These are phyloP conservation scores for Entomortierella lignicola DNA, from an alignment of 192 early-diverging fungal genomes.

Conservation along the genomic window DNA sequence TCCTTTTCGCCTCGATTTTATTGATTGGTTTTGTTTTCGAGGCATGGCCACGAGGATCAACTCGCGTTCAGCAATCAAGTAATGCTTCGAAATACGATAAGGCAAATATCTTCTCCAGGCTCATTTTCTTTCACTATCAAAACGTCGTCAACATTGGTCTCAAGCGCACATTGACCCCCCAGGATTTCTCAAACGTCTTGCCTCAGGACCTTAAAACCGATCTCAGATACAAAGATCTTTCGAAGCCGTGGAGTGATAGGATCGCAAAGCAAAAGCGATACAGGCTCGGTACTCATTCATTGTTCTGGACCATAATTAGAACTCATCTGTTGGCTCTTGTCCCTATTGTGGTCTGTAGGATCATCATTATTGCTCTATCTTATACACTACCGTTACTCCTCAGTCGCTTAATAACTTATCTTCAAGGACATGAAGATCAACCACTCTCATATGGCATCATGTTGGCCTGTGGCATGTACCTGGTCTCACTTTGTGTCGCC, in stretches of 20 bases:
- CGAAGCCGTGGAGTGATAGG: not conserved
- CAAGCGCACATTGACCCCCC: slow-evolving; percentile 2
- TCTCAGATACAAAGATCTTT: not conserved
- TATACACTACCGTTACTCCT: slow-evolving; percentile 20
- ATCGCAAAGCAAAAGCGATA: not conserved
- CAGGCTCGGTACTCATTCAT: not conserved
- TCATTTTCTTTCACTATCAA: slow-evolving; percentile 27
- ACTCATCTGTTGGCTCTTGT: not conserved
- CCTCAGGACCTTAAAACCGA: slow-evolving; percentile 13
- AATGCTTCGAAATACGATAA: slow-evolving; percentile 12
- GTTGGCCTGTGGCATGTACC: slow-evolving; percentile 56
- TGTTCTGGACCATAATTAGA: slow-evolving; percentile 22
- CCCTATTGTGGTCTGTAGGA: slow-evolving; percentile 20
- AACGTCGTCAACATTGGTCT: slow-evolving; percentile 28
- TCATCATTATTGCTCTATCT: slow-evolving; percentile 26
- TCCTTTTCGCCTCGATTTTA: not conserved
- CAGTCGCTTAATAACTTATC: slow-evolving; percentile 12
- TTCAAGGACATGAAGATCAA: slow-evolving; percentile 26
- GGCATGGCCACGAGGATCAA: slow-evolving; percentile 34
- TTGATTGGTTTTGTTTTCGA: slow-evolving; percentile 21
- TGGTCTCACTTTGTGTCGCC: slow-evolving; percentile 54
- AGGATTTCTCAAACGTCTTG: slow-evolving; percentile 15
- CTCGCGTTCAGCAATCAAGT: slow-evolving; percentile 14
- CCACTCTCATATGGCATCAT: slow-evolving; percentile 61
- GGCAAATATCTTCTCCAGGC: slow-evolving; percentile 39